phyloP scores from a whole-genome alignment of 306 rosid species.

The Vigna reflexopilosa region DNA sequence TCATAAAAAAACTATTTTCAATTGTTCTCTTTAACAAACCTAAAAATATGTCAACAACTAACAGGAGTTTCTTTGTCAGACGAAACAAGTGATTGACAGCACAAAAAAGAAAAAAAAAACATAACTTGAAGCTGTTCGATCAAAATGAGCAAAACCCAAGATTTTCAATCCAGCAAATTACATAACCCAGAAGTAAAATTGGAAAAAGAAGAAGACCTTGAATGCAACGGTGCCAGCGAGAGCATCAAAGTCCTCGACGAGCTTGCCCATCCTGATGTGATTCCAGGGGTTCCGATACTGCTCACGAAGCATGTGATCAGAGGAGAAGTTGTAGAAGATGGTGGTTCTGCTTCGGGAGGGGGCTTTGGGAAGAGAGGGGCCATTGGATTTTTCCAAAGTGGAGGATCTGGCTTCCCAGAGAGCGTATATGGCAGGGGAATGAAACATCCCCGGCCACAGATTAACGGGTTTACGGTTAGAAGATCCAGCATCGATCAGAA shows the following conservation, averaged over 20 bases:
- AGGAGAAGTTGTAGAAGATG: conserved; percentile 69
- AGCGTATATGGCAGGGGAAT: conserved; percentile 83
- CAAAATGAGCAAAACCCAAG: conserved; percentile 26
- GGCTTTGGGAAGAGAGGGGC: conserved; percentile 43
- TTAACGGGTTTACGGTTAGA: conserved; percentile 70
- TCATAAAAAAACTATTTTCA: too few relatives aligned
- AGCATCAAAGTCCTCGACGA: conserved; percentile 89
- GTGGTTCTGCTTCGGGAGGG: conserved; percentile 71
- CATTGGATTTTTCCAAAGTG: conserved; percentile 48
- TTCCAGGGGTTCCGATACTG: conserved; percentile 91
- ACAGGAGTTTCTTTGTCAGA: too few relatives aligned
- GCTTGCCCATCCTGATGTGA: conserved; percentile 75
- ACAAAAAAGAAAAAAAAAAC: too few relatives aligned
- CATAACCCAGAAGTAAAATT: conserved; percentile 20
- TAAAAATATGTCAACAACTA: too few relatives aligned
- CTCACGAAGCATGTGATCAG: conserved; percentile 72
- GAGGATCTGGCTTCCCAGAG: conserved; percentile 88
- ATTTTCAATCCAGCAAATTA: not conserved
- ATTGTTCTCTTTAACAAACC: too few relatives aligned
- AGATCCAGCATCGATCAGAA: conserved; percentile 69
- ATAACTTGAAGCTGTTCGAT: conserved; percentile 8
- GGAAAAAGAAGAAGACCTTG: conserved; percentile 52
- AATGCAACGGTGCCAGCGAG: conserved; percentile 86
- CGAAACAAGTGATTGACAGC: too few relatives aligned
- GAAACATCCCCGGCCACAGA: conserved; percentile 79